Base-by-base conservation (phyloP, 2,329 filamentous ascomycete species). In the Penicillium decumbens region DNA sequence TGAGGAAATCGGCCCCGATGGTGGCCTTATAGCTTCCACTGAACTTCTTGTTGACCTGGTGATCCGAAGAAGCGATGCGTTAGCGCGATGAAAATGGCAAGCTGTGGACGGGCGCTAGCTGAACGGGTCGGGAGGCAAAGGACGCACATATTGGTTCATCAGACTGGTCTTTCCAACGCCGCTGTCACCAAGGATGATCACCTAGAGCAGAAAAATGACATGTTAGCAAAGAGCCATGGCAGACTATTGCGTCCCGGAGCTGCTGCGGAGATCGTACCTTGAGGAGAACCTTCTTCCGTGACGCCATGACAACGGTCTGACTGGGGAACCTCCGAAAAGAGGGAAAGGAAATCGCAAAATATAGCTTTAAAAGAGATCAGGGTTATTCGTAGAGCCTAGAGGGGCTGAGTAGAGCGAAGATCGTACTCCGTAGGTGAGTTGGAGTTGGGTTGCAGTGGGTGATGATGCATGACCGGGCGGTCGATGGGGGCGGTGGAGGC, bases 71-170 rank as follows among this genome's bases (percentile, higher is more conserved):
- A 33, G 35, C 18, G 43, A 39, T 12, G 37, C 44, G 53, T 63
- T 50, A 61, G 62, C 48, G 30, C 38, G 12, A 48, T 32, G 33
- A 45, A 37, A 45, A 45, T 28, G 52, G 24, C 55, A 56, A 49
- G 41, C 49, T 42, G 50, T 39, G 25, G 39, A 43, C 44, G 45
- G 46, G 49, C 43, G 41, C 41, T 33, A 38, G 41, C 33, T 33
- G 25, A 18, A 12, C 24, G 45, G 42, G 41, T 20, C 24, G 45
- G 37, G 43, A 37, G 15, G 33, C 8, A 35, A 39, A 50, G 28
- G 33, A 64, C 88, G 72, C 84, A 97, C 93, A 88, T 97, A 98
- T 97, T 98, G 93, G 78, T 98, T 98, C 93, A 98, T 98, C 82
- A 98, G 84, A 75, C 90, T 96, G 54, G 93, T 98, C 82, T 98